Conservation (phyloP, 306 rosid genomes). For the Sophora flavescens region DNA sequence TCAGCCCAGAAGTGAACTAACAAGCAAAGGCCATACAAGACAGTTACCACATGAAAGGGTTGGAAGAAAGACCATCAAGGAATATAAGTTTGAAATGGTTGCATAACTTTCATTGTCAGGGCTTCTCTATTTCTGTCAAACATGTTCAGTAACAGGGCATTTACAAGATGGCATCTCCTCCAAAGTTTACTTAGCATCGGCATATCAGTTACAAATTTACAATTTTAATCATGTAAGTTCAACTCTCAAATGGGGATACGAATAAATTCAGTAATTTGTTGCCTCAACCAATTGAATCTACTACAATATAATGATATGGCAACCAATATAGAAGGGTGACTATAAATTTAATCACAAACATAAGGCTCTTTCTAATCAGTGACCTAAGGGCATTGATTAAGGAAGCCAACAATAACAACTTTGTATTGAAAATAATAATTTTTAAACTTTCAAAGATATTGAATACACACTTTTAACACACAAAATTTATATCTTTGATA, state of each 20-base stretch:
- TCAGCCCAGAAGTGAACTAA: slow-evolving; percentile 14
- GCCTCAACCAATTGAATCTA: not conserved
- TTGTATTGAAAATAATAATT: too few relatives aligned
- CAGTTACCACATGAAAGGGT: not conserved
- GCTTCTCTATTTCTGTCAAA: slow-evolving; percentile 18
- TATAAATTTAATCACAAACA: not conserved
- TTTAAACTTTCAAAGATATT: too few relatives aligned
- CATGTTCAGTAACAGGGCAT: slow-evolving; percentile 4
- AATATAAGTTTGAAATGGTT: not conserved
- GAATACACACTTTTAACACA: too few relatives aligned
- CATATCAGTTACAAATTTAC: too few relatives aligned
- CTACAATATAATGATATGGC: not conserved
- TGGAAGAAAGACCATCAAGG: not conserved
- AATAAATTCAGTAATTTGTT: not conserved
- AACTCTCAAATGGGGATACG: slow-evolving; percentile 14
- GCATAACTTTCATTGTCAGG: slow-evolving; percentile 3
- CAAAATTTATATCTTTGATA: too few relatives aligned
- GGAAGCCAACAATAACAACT: too few relatives aligned
- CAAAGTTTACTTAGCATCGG: too few relatives aligned
- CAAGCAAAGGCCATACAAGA: slow-evolving; percentile 28
- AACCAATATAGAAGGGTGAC: not conserved
- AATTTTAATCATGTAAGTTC: not conserved
- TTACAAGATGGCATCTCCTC: not conserved
- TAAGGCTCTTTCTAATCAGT: too few relatives aligned
- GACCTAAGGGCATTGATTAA: too few relatives aligned